Percentiles rank a stretch among this genome's conserved stretches.
Evolutionary conservation across 306 rosid species (phyloP).

Genomic region (Cajanus cajan): DNA sequence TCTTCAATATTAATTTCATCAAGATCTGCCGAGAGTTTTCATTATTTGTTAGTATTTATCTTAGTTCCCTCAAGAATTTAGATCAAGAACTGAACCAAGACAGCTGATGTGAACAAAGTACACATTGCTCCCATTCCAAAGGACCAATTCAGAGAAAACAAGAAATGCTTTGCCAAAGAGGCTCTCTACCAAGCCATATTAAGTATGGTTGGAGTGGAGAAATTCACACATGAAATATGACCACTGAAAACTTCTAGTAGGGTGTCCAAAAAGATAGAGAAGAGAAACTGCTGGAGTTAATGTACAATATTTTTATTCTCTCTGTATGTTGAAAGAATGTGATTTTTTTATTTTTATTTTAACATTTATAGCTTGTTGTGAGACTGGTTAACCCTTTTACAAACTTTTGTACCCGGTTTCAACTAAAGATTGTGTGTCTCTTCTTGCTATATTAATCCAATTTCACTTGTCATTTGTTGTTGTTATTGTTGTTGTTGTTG

Average conservation of each 20-base stretch:
- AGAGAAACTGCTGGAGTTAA: neutral
- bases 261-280: neutral
- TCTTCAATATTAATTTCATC: neutral
- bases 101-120: neutral
- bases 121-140: neutral
- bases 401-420: neutral
- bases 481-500: too few species aligned
- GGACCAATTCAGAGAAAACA: neutral
- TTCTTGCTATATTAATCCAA: slow-evolving; percentile 11
- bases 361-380: neutral
- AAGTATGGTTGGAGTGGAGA: neutral
- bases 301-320: neutral
- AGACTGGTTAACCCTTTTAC: neutral
- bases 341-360: neutral
- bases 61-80: too few species aligned
- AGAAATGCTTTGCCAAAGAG: neutral
- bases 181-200: neutral
- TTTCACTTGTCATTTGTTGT: neutral
- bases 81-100: neutral
- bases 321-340: neutral
- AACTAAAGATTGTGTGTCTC: neutral
- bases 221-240: neutral
- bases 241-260: neutral
- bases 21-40: neutral
- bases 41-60: neutral